These are phyloP conservation scores for Russula earlei DNA, from an alignment of 768 basidiomycete genomes.

Conservation along the genomic window DNA sequence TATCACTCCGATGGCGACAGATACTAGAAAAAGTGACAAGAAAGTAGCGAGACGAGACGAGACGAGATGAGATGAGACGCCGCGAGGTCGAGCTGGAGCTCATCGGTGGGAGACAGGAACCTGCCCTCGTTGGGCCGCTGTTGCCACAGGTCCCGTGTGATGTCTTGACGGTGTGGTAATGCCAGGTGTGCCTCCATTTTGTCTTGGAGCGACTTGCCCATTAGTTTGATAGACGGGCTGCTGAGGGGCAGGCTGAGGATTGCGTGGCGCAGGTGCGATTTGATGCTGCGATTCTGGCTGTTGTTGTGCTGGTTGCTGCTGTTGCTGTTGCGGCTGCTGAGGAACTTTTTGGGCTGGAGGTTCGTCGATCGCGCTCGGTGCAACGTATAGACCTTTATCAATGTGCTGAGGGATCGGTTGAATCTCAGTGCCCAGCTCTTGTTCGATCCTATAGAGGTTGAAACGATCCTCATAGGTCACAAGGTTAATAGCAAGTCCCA, in stretches of 20 bases:
- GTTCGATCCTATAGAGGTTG: conserved; percentile 96
- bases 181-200: conserved; percentile 22
- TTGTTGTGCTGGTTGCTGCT: conserved; percentile 21
- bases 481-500: conserved; percentile 95
- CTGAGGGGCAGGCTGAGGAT: conserved; percentile 13
- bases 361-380: conserved; percentile 47
- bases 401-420: conserved; percentile 88
- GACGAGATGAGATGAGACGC: no score
- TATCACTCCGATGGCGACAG: conserved; percentile 12
- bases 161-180: conserved; percentile 19
- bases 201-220: conserved; percentile 21
- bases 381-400: conserved; percentile 88
- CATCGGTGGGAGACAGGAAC: conserved; percentile 18
- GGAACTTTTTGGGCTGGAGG: conserved; percentile 34
- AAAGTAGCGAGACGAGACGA: background rate
- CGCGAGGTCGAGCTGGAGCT: background rate
- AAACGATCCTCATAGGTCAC: conserved; percentile 98
- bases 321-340: conserved; percentile 29
- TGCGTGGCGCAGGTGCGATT: conserved; percentile 17
- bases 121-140: conserved; percentile 22
- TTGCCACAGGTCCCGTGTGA: conserved; percentile 6
- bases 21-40: conserved; percentile 4
- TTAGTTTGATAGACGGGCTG: conserved; percentile 28
- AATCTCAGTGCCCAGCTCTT: conserved; percentile 97
- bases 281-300: no score